Evolutionary conservation across 371 early-diverging fungal species (phyloP).

Genomic region (Mucor saturninus): DNA sequence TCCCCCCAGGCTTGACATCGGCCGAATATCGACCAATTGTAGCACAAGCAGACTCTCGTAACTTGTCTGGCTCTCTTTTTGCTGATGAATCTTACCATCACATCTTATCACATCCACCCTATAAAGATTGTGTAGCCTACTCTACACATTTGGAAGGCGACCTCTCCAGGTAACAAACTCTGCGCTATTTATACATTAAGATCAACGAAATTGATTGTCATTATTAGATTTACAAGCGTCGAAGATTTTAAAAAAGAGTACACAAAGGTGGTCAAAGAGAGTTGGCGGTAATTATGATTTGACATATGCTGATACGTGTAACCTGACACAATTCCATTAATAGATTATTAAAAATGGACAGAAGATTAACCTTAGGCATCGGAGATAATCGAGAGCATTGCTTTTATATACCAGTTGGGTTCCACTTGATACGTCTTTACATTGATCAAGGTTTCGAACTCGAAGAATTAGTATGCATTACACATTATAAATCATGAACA

Average conservation of each 20-base stretch:
- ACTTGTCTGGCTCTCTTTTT: constrained; percentile 63
- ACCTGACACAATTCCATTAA: background rate
- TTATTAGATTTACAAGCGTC: constrained; percentile 69
- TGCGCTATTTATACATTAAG: background rate
- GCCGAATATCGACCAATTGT: constrained; percentile 85
- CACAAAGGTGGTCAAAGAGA: constrained; percentile 71
- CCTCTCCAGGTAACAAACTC: constrained; percentile 59
- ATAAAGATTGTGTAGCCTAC: constrained; percentile 90
- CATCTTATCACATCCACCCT: constrained; percentile 91
- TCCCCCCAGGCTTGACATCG: constrained; percentile 70
- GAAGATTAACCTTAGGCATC: constrained; percentile 85
- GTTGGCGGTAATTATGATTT: constrained; percentile 59
- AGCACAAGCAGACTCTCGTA: constrained; percentile 78
- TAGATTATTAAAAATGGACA: constrained; percentile 74
- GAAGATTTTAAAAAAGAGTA: constrained; percentile 82
- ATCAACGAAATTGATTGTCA: too few species aligned
- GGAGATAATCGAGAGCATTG: constrained; percentile 92
- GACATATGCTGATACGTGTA: background rate
- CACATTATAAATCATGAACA: too few species aligned
- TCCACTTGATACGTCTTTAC: constrained; percentile 79
- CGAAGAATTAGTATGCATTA: constrained; percentile 70
- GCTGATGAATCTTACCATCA: constrained; percentile 78
- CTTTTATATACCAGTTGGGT: constrained; percentile 88
- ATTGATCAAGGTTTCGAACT: constrained; percentile 85
- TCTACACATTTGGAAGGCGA: constrained; percentile 82